A percentile compares a stretch with the other conserved stretches of the same genome.
Evolutionary conservation across 176 grass and related monocot species (phyloP).

Genomic region (Oryza officinalis): DNA sequence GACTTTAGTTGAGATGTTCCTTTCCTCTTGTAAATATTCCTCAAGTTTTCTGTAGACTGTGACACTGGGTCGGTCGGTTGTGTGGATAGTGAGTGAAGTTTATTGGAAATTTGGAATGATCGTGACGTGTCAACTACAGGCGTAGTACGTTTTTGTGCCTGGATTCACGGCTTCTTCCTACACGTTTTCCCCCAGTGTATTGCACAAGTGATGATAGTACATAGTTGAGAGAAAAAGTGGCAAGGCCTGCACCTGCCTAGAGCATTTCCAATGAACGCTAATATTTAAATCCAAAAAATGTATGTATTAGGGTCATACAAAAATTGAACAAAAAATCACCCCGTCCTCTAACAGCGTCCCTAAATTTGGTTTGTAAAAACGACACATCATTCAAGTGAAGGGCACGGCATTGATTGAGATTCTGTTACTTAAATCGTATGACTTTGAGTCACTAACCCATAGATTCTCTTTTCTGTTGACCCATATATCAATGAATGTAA

Average conservation of each 20-base stretch:
- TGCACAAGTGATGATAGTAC: neutral
- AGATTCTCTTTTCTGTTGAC: too few relatives aligned
- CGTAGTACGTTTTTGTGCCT: neutral
- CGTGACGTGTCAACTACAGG: neutral
- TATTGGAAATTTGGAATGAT: neutral
- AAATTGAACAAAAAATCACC: too few relatives aligned
- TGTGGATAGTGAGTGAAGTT: neutral
- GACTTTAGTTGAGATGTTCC: neutral
- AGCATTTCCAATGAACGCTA: too few relatives aligned
- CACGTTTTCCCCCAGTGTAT: neutral
- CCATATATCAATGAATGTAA: too few relatives aligned
- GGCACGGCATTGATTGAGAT: too few relatives aligned
- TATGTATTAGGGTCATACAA: too few relatives aligned
- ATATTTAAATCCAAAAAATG: too few relatives aligned
- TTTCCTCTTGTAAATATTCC: slow-evolving; percentile 22
- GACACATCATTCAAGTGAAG: too few relatives aligned
- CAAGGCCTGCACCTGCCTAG: neutral
- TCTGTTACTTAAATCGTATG: too few relatives aligned
- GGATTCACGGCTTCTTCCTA: neutral
- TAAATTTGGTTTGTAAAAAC: too few relatives aligned
- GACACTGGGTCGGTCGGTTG: neutral
- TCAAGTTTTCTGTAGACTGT: neutral
- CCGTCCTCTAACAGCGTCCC: too few relatives aligned
- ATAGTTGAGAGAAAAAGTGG: neutral
- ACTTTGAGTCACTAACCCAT: too few relatives aligned